phyloP scores from a whole-genome alignment of 2,329 filamentous ascomycete species.

The Arthrobotrys megalospora region DNA sequence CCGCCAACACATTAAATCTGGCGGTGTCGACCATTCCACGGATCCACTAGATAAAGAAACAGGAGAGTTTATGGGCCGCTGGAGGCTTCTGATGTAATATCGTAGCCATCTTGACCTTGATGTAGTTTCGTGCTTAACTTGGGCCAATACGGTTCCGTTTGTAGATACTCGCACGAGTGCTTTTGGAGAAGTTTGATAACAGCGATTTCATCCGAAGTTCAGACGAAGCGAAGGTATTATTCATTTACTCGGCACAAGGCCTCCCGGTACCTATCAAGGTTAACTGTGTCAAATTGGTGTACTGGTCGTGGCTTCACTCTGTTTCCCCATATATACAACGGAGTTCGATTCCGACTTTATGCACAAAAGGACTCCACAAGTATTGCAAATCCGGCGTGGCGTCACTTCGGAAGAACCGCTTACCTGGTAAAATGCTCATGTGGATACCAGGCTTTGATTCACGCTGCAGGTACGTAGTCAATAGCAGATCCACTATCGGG shows the following conservation, averaged over 20 bases:
- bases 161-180: too few relatives aligned
- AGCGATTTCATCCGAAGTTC: slow-evolving; percentile 1
- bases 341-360: slow-evolving; percentile 42
- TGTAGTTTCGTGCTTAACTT: too few relatives aligned
- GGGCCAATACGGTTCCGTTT: too few relatives aligned
- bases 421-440: slow-evolving; percentile 59
- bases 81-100: too few relatives aligned
- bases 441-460: slow-evolving; percentile 17
- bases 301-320: background rate
- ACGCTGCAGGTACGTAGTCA: slow-evolving; percentile 43
- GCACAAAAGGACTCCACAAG: background rate
- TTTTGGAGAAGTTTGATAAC: too few relatives aligned
- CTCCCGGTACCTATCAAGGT: slow-evolving; percentile 14
- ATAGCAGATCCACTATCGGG: background rate
- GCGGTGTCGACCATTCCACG: too few relatives aligned
- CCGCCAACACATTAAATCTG: slow-evolving; percentile 18
- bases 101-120: too few relatives aligned
- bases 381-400: slow-evolving; percentile 1
- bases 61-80: too few relatives aligned
- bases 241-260: slow-evolving; percentile 19
- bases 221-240: background rate
- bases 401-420: slow-evolving; percentile 18
- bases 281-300: background rate
- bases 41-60: too few relatives aligned
- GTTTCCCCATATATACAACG: slow-evolving; percentile 3